phyloP scores from a whole-genome alignment of 345 rosid species.

The Eucalyptus dawsonii region DNA sequence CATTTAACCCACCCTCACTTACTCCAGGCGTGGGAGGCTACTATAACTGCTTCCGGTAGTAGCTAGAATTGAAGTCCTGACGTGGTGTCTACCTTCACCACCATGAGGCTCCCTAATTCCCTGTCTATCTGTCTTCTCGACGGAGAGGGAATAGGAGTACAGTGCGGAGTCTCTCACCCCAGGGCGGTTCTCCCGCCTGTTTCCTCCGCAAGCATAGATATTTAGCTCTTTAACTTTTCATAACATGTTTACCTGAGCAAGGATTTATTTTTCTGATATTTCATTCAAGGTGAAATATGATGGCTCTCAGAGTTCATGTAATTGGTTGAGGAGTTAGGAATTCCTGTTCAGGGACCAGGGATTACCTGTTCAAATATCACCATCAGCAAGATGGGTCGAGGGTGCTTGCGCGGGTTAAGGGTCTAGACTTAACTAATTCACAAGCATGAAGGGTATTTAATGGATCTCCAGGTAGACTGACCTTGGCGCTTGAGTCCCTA shows the following conservation, averaged over 20 bases:
- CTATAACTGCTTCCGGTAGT: too few species aligned
- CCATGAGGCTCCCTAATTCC: too few species aligned
- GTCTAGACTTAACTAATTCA: background rate
- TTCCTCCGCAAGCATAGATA: background rate
- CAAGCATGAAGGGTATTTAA: background rate
- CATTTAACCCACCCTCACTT: too few species aligned
- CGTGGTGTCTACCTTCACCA: too few species aligned
- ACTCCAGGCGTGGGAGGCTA: too few species aligned
- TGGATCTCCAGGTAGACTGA: background rate
- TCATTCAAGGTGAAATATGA: background rate
- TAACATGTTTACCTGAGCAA: background rate
- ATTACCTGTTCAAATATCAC: background rate
- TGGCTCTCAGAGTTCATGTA: background rate
- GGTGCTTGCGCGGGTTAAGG: rapidly evolving
- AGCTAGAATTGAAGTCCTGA: too few species aligned
- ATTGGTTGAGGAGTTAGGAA: background rate
- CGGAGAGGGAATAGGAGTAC: too few species aligned
- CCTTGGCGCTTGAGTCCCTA: background rate
- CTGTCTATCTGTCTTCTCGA: too few species aligned
- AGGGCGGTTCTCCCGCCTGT: too few species aligned
- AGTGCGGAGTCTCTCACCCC: too few species aligned
- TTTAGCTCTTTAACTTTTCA: background rate
- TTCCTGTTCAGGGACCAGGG: rapidly evolving
- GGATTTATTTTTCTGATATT: background rate
- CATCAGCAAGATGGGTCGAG: background rate